phyloP scores from a whole-genome alignment of 176 grass and related monocot genomes.

The Luzula sylvatica region DNA sequence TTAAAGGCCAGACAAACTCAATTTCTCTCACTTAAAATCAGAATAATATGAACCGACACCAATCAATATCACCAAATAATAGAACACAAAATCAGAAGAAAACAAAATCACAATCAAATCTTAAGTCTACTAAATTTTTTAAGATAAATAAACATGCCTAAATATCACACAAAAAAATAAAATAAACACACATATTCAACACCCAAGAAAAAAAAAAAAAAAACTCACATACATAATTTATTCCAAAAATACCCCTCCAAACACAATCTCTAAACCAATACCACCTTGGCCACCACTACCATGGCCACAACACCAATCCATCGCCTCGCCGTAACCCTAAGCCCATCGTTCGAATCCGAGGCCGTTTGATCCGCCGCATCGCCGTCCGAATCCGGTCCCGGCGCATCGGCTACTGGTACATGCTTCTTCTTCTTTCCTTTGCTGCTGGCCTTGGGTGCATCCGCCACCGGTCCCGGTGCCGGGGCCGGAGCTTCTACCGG shows the following conservation, averaged over 20 bases:
- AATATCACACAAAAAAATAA: conserved; percentile 6
- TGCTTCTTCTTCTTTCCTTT: conserved; percentile 13
- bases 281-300: neutral
- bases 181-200: neutral
- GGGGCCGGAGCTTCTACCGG: conserved; percentile 25
- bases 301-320: conserved; percentile 24
- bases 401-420: conserved; percentile 36
- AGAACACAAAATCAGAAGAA: no score
- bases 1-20: no score
- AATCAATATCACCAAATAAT: no score
- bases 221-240: conserved; percentile 8
- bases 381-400: conserved; percentile 24
- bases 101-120: no score
- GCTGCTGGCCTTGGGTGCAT: conserved; percentile 36
- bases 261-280: conserved; percentile 21
- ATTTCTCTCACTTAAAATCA: no score
- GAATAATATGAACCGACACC: no score
- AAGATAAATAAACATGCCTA: conserved; percentile 9
- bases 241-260: conserved; percentile 5
- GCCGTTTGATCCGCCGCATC: conserved; percentile 38
- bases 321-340: neutral
- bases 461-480: conserved; percentile 25
- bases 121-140: no score
- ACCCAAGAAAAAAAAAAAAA: neutral
- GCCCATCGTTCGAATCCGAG: conserved; percentile 30